Evolutionary conservation across 1,139 yeast species (phyloP).

Genomic region (Hemisphaericaspora xylanilytica): DNA sequence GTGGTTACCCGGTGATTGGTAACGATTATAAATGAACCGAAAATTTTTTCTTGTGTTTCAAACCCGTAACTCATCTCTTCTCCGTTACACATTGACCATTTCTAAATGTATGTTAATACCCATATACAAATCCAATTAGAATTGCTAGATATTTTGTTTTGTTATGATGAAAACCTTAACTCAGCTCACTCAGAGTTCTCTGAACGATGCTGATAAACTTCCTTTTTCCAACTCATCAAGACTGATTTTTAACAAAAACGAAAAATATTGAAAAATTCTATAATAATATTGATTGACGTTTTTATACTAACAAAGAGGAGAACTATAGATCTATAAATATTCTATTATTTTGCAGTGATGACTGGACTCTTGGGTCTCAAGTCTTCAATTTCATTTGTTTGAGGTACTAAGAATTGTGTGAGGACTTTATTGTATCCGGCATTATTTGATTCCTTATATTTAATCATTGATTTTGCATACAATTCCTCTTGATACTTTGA

Average conservation of each 20-base stretch:
- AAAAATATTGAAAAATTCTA: too few species aligned
- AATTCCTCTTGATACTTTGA: constrained; percentile 32
- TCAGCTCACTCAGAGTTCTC: constrained; percentile 55
- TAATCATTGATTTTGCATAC: constrained; percentile 30
- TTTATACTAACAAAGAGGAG: constrained; percentile 1
- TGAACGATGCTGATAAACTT: constrained; percentile 48
- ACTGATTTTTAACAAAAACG: constrained; percentile 11
- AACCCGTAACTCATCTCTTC: neutral
- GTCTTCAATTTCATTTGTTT: constrained; percentile 68
- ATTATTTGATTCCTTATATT: constrained; percentile 22
- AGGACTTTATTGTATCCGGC: constrained; percentile 9
- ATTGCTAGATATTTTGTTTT: constrained; percentile 6
- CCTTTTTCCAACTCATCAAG: constrained; percentile 49
- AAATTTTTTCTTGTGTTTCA: too few species aligned
- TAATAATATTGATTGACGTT: too few species aligned
- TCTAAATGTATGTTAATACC: neutral
- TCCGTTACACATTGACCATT: neutral
- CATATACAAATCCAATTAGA: neutral
- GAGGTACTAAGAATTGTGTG: constrained; percentile 54
- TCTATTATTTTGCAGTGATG: constrained; percentile 10
- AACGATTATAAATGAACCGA: too few species aligned
- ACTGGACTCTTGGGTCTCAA: constrained; percentile 81
- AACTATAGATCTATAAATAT: neutral
- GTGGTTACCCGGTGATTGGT: too few species aligned
- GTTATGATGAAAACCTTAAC: constrained; percentile 48